phyloP scores from a whole-genome alignment of 208 protist species.

The Leishmania gerbilli region DNA sequence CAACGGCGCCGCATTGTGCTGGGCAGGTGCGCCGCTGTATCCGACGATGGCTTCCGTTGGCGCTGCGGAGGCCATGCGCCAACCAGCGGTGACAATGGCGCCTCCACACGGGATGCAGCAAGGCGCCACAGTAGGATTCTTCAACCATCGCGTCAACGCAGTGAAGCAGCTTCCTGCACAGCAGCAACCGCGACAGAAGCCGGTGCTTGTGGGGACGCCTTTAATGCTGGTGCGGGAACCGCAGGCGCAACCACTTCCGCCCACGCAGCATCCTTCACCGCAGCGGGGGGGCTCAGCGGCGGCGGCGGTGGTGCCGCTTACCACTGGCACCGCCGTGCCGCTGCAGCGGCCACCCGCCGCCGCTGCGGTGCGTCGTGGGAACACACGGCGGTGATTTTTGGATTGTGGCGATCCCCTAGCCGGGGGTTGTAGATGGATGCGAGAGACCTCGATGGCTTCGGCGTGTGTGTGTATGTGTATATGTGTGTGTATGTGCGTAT shows the following conservation, averaged over 20 bases:
- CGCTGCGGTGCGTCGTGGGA: neutral
- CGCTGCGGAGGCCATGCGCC: neutral
- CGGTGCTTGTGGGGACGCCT: neutral
- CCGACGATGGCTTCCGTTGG: neutral
- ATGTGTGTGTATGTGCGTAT: neutral
- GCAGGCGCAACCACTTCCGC: neutral
- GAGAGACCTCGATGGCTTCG: neutral
- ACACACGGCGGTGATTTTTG: neutral
- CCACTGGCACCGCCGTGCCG: neutral
- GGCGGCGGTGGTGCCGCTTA: too few species aligned
- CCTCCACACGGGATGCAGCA: neutral
- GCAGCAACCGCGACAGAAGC: neutral
- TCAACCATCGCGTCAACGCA: neutral
- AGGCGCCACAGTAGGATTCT: neutral
- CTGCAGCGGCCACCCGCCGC: neutral
- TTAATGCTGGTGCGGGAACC: neutral
- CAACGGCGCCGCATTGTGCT: neutral
- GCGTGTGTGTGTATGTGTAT: neutral
- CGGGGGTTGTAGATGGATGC: neutral
- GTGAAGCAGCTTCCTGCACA: neutral
- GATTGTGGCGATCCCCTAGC: neutral
- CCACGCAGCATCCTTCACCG: neutral
- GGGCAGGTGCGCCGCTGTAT: neutral
- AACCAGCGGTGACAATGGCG: neutral
- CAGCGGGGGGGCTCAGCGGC: neutral